Base-by-base conservation (phyloP, 768 basidiomycete species). In the Gymnopilus junonius region DNA sequence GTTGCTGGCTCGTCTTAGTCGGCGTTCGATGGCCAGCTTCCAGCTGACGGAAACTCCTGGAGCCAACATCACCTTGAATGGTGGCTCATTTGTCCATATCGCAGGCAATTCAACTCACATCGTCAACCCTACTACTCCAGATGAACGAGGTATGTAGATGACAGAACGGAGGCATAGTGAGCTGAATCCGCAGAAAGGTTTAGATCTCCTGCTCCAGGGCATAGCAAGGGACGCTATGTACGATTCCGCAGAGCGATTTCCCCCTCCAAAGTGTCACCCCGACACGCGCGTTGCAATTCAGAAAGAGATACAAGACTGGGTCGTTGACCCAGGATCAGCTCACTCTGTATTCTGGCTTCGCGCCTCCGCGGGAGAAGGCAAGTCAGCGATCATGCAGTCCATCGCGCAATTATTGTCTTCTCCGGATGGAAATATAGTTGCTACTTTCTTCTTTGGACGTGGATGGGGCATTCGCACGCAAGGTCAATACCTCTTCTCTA, bases 301-400 rank as follows among this genome's bases (percentile, higher is more conserved):
- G 15, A 10, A 55, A 23, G 21, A 35, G 23, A 59, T 61, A 15
- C 21, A 17, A 8, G 35, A 31, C 10, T 65, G 61, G 64, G 42
- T 61, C 6, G 27, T 34, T 35, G 21, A 60, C 23, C 32, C 50
- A 8, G 34, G 35, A 39, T 23, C 23, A 5, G 2, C 10, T n/a
- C n/a, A 46, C 29, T 25, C 15, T n/a, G 17, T 68, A 3, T 51
- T 65, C 7, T 68, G 67, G 67, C 42, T 68, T 17, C 42, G 31
- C 17, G 68, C 63, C 10, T 48, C 35, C 7, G 63, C 65, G 20
- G 65, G 68, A 3, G 58, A 46, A 20, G 65, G 68, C n/a, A 64
- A 65, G 54, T 65, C 64, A 10, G 61, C 66, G 27, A 54, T 70
- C 37, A 27, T 58, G 32, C 62, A 56, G 40, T 63, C 63, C 10